Conservation (phyloP, 805 yeast species). For the Yamadazyma akitaensis region DNA sequence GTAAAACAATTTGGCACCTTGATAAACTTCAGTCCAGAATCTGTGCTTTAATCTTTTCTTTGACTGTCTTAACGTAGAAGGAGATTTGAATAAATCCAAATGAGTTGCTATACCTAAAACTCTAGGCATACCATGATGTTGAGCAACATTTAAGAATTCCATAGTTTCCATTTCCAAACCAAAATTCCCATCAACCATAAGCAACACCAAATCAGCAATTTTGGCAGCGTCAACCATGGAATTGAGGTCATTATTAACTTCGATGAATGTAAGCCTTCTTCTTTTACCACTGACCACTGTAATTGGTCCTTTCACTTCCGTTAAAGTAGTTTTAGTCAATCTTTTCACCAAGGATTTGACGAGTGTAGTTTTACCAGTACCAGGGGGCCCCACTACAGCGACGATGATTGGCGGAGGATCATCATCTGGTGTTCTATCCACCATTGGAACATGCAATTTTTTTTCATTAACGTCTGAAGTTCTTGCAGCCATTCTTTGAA, state of each 20-base stretch:
- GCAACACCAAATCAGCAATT: conserved; percentile 85
- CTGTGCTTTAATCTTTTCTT: conserved; percentile 90
- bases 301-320: conserved; percentile 91
- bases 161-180: conserved; percentile 99
- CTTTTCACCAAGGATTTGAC: conserved; percentile 85
- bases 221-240: conserved; percentile 97
- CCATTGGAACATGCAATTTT: conserved; percentile 94
- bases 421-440: conserved; percentile 94
- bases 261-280: conserved; percentile 87
- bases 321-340: conserved; percentile 78
- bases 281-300: conserved; percentile 96
- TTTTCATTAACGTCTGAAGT: conserved; percentile 79
- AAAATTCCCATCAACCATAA: conserved; percentile 93
- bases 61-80: conserved; percentile 82
- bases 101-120: conserved; percentile 95
- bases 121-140: conserved; percentile 98
- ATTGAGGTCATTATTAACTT: conserved; percentile 87
- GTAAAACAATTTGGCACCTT: conserved; percentile 94
- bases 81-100: conserved; percentile 87
- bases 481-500: conserved; percentile 80
- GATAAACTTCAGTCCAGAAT: conserved; percentile 98
- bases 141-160: conserved; percentile 95
- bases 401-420: conserved; percentile 96
- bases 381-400: conserved; percentile 98
- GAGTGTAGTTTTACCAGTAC: conserved; percentile 94